Evolutionary conservation across 1,139 yeast species (phyloP).

Genomic region (Candida sojae): DNA sequence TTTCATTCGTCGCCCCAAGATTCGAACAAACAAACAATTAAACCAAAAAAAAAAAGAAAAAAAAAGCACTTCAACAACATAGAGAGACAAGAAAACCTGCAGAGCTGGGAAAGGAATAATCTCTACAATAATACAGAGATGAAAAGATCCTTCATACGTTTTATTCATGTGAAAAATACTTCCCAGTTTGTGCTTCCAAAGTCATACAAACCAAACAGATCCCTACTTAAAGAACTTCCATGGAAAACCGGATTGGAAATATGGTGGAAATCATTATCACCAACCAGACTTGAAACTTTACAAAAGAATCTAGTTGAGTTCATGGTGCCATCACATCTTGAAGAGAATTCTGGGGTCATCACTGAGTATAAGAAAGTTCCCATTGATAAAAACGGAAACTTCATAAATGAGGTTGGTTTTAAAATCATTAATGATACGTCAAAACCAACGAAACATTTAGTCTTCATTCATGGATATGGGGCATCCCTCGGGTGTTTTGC

Average conservation of each 20-base stretch:
- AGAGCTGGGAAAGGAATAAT: no score
- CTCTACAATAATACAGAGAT: no score
- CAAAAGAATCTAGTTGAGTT: conserved; percentile 39
- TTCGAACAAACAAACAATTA: no score
- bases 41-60: no score
- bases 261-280: conserved; percentile 35
- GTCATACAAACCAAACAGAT: conserved; percentile 17
- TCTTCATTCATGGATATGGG: conserved; percentile 89
- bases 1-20: no score
- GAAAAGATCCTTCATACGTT: conserved; percentile 2
- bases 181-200: conserved; percentile 15
- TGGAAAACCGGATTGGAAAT: conserved; percentile 18
- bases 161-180: conserved; percentile 10
- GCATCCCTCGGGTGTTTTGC: conserved; percentile 88
- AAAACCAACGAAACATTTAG: conserved; percentile 44
- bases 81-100: no score
- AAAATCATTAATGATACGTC: conserved; percentile 29
- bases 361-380: conserved; percentile 22
- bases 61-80: no score
- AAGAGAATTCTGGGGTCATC: conserved; percentile 24
- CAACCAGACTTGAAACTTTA: conserved; percentile 26
- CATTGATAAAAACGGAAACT: conserved; percentile 29
- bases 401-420: conserved; percentile 40
- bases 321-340: conserved; percentile 29
- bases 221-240: conserved; percentile 17